A percentile compares a stretch with the other conserved stretches of the same genome.
phyloP scores from a whole-genome alignment of 805 yeast species.

The Millerago galiae region DNA sequence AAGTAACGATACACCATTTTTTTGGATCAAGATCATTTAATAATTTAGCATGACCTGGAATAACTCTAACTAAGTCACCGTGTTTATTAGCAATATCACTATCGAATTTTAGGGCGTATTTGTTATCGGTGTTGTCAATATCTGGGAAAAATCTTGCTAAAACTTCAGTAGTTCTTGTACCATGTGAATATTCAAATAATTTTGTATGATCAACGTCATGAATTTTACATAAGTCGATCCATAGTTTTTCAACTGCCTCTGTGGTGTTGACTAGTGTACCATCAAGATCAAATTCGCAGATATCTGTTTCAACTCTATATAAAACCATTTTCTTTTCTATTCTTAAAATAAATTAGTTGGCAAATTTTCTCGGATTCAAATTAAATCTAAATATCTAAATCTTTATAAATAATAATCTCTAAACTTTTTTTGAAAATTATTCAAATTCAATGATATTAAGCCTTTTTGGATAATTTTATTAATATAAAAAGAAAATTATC shows the following conservation, averaged over 20 bases:
- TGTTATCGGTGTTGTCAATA: constrained; percentile 60
- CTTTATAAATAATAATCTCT: too few species aligned
- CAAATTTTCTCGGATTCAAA: too few species aligned
- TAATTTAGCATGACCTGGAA: constrained; percentile 68
- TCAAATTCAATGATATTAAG: too few species aligned
- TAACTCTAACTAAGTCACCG: constrained; percentile 68
- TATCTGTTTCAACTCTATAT: constrained; percentile 15
- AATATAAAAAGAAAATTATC: too few species aligned
- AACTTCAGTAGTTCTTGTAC: constrained; percentile 77
- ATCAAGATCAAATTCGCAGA: constrained; percentile 69
- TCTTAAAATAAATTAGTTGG: too few species aligned
- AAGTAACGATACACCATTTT: constrained; percentile 77
- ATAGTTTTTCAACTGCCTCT: constrained; percentile 74
- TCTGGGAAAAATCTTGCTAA: constrained; percentile 70
- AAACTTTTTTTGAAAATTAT: too few species aligned
- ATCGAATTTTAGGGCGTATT: constrained; percentile 50
- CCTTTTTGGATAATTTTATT: too few species aligned
- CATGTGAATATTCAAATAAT: constrained; percentile 40
- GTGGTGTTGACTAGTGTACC: constrained; percentile 85
- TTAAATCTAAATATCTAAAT: too few species aligned
- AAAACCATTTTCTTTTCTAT: constrained; percentile 14
- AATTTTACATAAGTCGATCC: constrained; percentile 70
- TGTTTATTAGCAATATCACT: constrained; percentile 63
- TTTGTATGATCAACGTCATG: constrained; percentile 57
- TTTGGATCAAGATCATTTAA: constrained; percentile 49